Evolutionary conservation across 345 rosid species (phyloP).

Genomic region (Cardiospermum halicacabum): DNA sequence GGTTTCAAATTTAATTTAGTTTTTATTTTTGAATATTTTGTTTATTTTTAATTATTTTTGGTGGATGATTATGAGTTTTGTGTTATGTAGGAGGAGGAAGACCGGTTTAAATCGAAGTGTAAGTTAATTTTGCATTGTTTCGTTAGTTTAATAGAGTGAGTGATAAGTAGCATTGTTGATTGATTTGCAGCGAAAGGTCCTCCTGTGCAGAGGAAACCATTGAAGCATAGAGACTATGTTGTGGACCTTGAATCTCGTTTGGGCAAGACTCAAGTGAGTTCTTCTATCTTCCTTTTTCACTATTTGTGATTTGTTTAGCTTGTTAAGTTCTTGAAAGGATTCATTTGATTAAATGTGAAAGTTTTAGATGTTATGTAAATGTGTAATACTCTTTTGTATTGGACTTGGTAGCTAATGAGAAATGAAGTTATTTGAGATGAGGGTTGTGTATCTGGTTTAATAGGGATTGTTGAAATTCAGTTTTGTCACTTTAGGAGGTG

Average conservation of each 20-base stretch:
- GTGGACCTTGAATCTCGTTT: constrained; percentile 95
- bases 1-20: constrained; percentile 23
- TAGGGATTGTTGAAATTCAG: neutral
- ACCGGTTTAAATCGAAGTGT: constrained; percentile 68
- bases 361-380: neutral
- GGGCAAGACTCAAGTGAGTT: constrained; percentile 84
- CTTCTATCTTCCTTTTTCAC: neutral
- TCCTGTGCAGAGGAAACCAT: constrained; percentile 89
- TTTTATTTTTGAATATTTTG: neutral
- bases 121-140: constrained; percentile 14
- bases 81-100: constrained; percentile 57
- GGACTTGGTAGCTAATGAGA: neutral
- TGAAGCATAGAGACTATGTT: constrained; percentile 95
- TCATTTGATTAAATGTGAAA: neutral
- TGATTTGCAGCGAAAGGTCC: constrained; percentile 67
- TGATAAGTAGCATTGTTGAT: neutral
- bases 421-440: neutral
- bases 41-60: constrained; percentile 2
- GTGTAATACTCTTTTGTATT: neutral
- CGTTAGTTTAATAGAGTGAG: neutral
- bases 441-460: neutral
- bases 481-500: neutral
- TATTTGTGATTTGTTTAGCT: neutral
- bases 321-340: neutral
- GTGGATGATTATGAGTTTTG: neutral